A percentile compares a stretch with the other conserved stretches of the same genome.
Conservation (phyloP, 176 grass and related monocot species). For the Musa beccarii region DNA sequence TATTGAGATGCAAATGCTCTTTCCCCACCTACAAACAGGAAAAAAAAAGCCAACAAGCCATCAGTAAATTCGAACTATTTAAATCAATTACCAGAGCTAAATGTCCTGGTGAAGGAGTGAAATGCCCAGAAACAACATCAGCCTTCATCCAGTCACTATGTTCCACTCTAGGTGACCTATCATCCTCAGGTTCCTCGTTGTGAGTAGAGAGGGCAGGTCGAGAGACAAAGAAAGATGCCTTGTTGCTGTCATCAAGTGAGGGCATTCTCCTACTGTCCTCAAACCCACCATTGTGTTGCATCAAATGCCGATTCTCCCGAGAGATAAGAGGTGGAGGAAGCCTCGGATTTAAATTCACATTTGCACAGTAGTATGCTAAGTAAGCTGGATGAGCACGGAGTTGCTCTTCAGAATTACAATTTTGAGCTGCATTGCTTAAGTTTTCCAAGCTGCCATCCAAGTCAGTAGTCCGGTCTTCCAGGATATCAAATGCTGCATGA, state of each 20-base stretch:
- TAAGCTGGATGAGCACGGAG: conserved; percentile 75
- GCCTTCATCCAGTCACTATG: conserved; percentile 31
- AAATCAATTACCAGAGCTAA: conserved; percentile 42
- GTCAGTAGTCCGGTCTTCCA: conserved; percentile 34
- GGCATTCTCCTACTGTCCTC: conserved; percentile 9
- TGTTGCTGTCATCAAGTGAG: conserved; percentile 32
- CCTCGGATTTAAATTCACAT: conserved; percentile 91
- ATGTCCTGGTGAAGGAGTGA: conserved; percentile 35
- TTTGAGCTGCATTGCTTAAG: conserved; percentile 28
- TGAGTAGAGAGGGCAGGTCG: conserved; percentile 72
- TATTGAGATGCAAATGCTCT: background rate
- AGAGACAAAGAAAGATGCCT: conserved; percentile 48
- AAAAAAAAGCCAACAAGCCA: background rate
- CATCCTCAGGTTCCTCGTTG: conserved; percentile 92
- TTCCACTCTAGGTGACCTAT: conserved; percentile 58
- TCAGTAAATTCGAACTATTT: background rate
- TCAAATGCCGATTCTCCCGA: conserved; percentile 59
- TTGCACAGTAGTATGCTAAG: conserved; percentile 80
- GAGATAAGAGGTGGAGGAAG: conserved; percentile 82
- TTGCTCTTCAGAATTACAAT: conserved; percentile 52
- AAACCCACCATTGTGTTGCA: conserved; percentile 48
- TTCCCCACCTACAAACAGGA: background rate
- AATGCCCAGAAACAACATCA: conserved; percentile 24
- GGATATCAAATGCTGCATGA: conserved; percentile 50
- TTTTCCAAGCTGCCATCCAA: conserved; percentile 41